Conservation (phyloP, 768 basidiomycete species). For the Cystobasidium onofrii region DNA sequence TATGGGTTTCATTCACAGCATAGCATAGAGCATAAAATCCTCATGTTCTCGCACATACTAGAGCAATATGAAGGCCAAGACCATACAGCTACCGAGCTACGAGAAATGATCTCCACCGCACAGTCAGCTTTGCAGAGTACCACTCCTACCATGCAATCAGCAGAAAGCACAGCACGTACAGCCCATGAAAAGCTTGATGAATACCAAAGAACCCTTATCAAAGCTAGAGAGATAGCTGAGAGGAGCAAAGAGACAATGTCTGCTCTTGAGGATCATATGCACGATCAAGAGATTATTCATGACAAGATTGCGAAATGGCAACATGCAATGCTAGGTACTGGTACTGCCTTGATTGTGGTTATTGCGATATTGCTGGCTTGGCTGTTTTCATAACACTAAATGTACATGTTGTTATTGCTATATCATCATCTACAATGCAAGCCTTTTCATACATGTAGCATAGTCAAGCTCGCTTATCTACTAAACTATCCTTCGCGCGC, state of each 20-base stretch:
- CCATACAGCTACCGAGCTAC: slow-evolving; percentile 13
- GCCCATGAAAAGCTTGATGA: background rate
- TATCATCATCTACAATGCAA: background rate
- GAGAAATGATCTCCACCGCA: background rate
- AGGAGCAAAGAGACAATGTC: background rate
- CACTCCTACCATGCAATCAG: background rate
- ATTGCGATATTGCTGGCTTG: background rate
- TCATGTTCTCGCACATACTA: slow-evolving; percentile 10
- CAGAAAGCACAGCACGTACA: background rate
- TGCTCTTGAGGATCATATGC: slow-evolving; percentile 11
- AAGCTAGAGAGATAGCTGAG: background rate
- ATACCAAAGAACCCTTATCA: background rate
- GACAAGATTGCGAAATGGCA: background rate
- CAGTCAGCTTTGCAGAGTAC: background rate
- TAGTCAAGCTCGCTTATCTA: background rate
- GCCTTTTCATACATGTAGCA: background rate
- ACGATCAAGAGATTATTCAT: background rate
- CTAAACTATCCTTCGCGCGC: background rate
- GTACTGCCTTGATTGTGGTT: background rate
- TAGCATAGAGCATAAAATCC: slow-evolving; percentile 29
- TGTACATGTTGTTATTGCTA: background rate
- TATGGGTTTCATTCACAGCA: background rate
- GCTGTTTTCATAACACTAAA: background rate
- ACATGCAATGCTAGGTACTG: background rate
- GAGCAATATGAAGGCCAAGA: slow-evolving; percentile 26